Percentiles rank a stretch among this genome's conserved stretches.
Conservation (phyloP, 192 early-diverging fungal species). For the Ambispora gerdemannii region DNA sequence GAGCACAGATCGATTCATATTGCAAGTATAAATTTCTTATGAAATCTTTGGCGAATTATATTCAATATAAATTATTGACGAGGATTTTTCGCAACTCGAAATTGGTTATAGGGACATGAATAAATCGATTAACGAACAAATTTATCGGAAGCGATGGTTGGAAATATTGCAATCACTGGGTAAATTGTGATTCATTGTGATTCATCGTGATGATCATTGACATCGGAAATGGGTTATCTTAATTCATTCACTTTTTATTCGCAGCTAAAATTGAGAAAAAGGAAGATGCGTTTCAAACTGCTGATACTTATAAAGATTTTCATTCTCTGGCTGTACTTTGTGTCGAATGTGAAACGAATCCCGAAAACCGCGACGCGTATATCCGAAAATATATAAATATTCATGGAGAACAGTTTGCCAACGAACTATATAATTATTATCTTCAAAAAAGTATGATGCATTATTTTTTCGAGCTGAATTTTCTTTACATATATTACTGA, state of each 20-base stretch:
- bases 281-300: constrained; percentile 7
- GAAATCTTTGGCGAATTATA: not conserved
- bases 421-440: constrained; percentile 11
- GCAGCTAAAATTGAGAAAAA: not conserved
- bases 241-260: too few species aligned
- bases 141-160: not conserved
- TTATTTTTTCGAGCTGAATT: too few species aligned
- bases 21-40: not conserved
- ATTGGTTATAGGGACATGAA: not conserved
- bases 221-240: too few species aligned
- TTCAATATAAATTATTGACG: not conserved
- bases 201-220: too few species aligned
- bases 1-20: not conserved
- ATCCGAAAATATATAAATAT: constrained; percentile 7
- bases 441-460: constrained; percentile 21
- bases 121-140: not conserved
- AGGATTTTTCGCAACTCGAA: too few species aligned
- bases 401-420: constrained; percentile 16
- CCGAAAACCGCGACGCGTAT: not conserved
- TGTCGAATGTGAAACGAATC: not conserved
- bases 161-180: not conserved
- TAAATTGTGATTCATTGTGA: too few species aligned
- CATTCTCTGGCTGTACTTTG: constrained; percentile 4
- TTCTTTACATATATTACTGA: too few species aligned
- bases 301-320: constrained; percentile 19